A percentile compares a stretch with the other conserved stretches of the same genome.
Evolutionary conservation across 768 basidiomycete species (phyloP).

Genomic region (Leccinum incarnatum): DNA sequence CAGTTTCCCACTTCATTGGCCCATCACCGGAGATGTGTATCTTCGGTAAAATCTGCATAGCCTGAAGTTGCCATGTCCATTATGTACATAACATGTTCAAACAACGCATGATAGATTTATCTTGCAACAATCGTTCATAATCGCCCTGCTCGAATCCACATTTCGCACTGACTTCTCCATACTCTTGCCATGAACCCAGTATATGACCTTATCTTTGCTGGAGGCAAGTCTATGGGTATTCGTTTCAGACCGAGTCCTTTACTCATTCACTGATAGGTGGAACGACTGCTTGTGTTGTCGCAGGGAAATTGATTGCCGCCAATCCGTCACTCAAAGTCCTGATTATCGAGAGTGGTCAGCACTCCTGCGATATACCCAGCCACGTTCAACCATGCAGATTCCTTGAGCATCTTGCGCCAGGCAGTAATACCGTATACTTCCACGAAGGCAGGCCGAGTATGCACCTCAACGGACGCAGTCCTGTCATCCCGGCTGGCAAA

Average conservation of each 20-base stretch:
- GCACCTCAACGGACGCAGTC: constrained; percentile 43
- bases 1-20: no score
- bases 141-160: no score
- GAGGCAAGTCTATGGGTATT: constrained; percentile 36
- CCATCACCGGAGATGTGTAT: no score
- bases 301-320: constrained; percentile 48
- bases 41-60: no score
- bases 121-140: no score
- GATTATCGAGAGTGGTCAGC: constrained; percentile 20
- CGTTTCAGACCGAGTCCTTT: not conserved
- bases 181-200: constrained; percentile 1
- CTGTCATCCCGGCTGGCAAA: constrained; percentile 44
- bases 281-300: constrained; percentile 24
- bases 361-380: constrained; percentile 39
- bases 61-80: no score
- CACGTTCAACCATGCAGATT: constrained; percentile 57
- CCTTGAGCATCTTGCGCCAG: constrained; percentile 39
- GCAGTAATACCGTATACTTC: constrained; percentile 42
- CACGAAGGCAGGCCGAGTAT: constrained; percentile 40
- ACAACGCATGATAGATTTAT: no score
- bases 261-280: constrained; percentile 34
- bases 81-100: no score
- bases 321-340: constrained; percentile 57
- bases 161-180: no score
- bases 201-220: constrained; percentile 58